Conservation (phyloP, 1,284 basidiomycete species). For the Pseudozyma pruni region DNA sequence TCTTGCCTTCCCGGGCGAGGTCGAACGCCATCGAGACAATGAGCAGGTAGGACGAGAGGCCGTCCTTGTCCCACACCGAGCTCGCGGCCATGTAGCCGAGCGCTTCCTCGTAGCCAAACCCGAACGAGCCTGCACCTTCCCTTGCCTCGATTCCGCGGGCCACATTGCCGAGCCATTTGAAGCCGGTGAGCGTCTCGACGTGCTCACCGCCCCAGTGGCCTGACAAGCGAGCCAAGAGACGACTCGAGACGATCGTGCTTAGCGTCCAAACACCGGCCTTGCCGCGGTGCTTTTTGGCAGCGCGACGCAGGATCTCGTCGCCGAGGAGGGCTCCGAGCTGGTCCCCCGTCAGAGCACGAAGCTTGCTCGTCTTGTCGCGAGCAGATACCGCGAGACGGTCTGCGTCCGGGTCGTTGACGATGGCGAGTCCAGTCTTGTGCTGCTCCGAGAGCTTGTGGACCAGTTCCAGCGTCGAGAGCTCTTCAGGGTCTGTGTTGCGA, state of each 20-base stretch:
- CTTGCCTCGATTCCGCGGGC: conserved; percentile 44
- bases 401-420: conserved; percentile 62
- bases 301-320: conserved; percentile 54
- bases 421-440: conserved; percentile 50
- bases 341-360: conserved; percentile 56
- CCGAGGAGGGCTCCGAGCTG: conserved; percentile 58
- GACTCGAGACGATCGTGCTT: conserved; percentile 56
- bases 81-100: conserved; percentile 59
- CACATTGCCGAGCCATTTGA: conserved; percentile 63
- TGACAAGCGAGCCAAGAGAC: conserved; percentile 54
- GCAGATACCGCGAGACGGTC: conserved; percentile 58
- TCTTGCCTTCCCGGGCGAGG: conserved; percentile 42
- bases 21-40: conserved; percentile 55
- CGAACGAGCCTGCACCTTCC: conserved; percentile 47
- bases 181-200: conserved; percentile 59
- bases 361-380: conserved; percentile 39
- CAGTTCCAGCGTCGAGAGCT: conserved; percentile 55
- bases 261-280: conserved; percentile 40
- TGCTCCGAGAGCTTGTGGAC: conserved; percentile 57
- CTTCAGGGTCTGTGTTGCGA: conserved; percentile 53
- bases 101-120: conserved; percentile 63
- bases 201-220: conserved; percentile 43
- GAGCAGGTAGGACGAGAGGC: conserved; percentile 55
- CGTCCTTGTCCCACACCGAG: conserved; percentile 62
- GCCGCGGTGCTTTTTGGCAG: conserved; percentile 20